phyloP scores from a whole-genome alignment of 2,329 filamentous ascomycete genomes.

The Paecilomyces niveus region DNA sequence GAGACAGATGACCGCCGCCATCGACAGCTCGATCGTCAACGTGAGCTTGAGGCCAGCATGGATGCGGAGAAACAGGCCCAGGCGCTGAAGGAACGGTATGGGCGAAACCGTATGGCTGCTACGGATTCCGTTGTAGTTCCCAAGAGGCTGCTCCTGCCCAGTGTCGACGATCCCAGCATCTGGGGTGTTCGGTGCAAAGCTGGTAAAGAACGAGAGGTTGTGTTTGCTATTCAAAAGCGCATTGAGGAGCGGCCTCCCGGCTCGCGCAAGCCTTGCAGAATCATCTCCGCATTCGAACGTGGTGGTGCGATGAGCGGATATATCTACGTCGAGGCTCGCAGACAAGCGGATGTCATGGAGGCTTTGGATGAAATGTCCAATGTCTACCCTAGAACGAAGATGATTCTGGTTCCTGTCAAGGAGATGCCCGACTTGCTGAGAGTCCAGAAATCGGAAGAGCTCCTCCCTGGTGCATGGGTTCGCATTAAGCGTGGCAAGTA shows the following conservation, averaged over 20 bases:
- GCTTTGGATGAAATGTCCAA: slow-evolving; percentile 80
- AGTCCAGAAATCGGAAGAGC: slow-evolving; percentile 74
- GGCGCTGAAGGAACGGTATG: slow-evolving; percentile 79
- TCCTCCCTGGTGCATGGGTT: slow-evolving; percentile 87
- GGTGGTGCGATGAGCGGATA: slow-evolving; percentile 86
- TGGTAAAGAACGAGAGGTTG: slow-evolving; percentile 88
- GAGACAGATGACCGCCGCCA: slow-evolving; percentile 88
- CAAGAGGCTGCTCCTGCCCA: slow-evolving; percentile 79
- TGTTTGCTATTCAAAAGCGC: slow-evolving; percentile 81
- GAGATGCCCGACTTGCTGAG: slow-evolving; percentile 96
- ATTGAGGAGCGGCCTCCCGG: slow-evolving; percentile 67
- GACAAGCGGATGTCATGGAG: slow-evolving; percentile 76
- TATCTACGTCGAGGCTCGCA: slow-evolving; percentile 87
- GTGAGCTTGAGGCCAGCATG: slow-evolving; percentile 78
- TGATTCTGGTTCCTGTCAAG: slow-evolving; percentile 86
- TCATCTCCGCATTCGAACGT: slow-evolving; percentile 88
- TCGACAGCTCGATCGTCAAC: slow-evolving; percentile 85
- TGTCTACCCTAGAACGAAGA: slow-evolving; percentile 80
- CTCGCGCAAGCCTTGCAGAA: slow-evolving; percentile 72
- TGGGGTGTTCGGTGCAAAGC: slow-evolving; percentile 91
- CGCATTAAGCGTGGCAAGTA: slow-evolving; percentile 79
- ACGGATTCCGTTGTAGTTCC: slow-evolving; percentile 71
- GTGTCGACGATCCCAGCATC: slow-evolving; percentile 91
- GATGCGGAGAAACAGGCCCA: slow-evolving; percentile 92
- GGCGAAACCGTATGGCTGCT: slow-evolving; percentile 62